These are phyloP conservation scores for Perkinsela sp. DNA, from an alignment of 208 protist species.

Conservation along the genomic window DNA sequence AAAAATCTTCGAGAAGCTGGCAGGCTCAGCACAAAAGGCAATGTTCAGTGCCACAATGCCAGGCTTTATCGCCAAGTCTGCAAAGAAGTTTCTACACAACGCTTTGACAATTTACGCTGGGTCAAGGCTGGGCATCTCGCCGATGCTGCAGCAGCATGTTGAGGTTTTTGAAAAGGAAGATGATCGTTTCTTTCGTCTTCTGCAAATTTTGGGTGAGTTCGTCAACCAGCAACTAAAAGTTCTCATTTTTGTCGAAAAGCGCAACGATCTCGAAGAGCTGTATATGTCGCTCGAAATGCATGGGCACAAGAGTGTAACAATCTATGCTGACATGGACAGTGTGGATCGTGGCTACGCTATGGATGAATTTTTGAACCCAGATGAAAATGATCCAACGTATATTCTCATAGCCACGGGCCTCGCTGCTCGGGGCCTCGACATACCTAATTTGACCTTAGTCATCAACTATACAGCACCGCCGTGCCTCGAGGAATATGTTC, in stretches of 20 bases:
- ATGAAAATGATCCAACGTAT: slow-evolving; percentile 20
- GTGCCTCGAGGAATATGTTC: slow-evolving; percentile 45
- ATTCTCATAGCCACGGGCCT: slow-evolving; percentile 62
- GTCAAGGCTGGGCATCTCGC: slow-evolving; percentile 29
- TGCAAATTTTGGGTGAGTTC: slow-evolving; percentile 48
- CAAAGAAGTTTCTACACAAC: slow-evolving; percentile 26
- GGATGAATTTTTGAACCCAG: slow-evolving; percentile 35
- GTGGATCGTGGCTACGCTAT: slow-evolving; percentile 59
- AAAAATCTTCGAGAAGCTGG: slow-evolving; percentile 54
- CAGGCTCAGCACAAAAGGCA: slow-evolving; percentile 45
- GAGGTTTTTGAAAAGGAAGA: slow-evolving; percentile 53
- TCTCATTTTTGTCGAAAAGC: slow-evolving; percentile 69
- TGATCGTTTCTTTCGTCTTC: slow-evolving; percentile 44
- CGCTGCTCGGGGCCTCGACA: slow-evolving; percentile 22
- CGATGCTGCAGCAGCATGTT: slow-evolving; percentile 64
- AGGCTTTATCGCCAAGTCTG: slow-evolving; percentile 32
- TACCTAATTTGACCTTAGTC: slow-evolving; percentile 6
- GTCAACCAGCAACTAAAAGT: slow-evolving; percentile 13
- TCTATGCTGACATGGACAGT: slow-evolving; percentile 67
- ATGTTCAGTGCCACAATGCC: slow-evolving; percentile 74
- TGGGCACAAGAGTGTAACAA: slow-evolving; percentile 38
- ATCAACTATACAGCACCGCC: slow-evolving; percentile 12
- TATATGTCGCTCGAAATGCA: slow-evolving; percentile 24
- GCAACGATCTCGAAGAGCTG: slow-evolving; percentile 59
- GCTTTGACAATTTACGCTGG: slow-evolving; percentile 61